Base-by-base conservation (phyloP, 2,329 filamentous ascomycete genomes). In the Thielaviopsis punctulata region DNA sequence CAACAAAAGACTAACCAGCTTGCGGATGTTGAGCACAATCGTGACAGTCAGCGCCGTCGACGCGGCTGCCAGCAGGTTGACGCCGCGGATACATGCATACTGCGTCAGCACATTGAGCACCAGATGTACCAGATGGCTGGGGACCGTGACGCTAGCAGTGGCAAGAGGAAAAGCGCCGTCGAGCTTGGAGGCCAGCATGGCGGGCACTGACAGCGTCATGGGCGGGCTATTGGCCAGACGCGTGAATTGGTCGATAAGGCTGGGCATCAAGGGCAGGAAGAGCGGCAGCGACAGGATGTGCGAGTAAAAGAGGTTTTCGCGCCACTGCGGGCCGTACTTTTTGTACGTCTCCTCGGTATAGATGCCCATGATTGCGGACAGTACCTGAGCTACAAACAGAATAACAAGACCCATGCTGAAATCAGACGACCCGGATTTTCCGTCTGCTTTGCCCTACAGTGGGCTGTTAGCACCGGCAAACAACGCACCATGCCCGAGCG, bases 221-320 rank as follows among this genome's bases (percentile, higher is more conserved):
- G 79, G 76, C n/a, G 76, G 68, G 52, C 84, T 88, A 60, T 69
- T 62, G 49, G 76, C 73, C 19, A 92, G 72, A 54, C 73, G 75
- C 50, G 67, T 62, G 57, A 86, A 83, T 60, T 86, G 83, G 18
- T 71, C 67, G 50, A 69, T 67, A 60, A 92, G 75, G 2, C 77
- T 78, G 1, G 76, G 74, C n/a, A 77, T 65, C 57, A 90, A 83
- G 2, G 82, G 84, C 2, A 84, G 60, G 62, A 90, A 92, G 21
- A 92, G 71, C 0, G 86, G 84, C 44, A 92, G 68, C 0, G 83
- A 86, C 21, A 90, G 72, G 7, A 86, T 64, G 58, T 84, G 80
- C 1, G 86, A 93, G 69, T 96, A 98, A 69, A 98, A 96, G 12
- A 98, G 74, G 58, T 95, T 95, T 65, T 96, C 92, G 59, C 83